Conservation (phyloP, 805 yeast species). For the Candida nonsorbophila region DNA sequence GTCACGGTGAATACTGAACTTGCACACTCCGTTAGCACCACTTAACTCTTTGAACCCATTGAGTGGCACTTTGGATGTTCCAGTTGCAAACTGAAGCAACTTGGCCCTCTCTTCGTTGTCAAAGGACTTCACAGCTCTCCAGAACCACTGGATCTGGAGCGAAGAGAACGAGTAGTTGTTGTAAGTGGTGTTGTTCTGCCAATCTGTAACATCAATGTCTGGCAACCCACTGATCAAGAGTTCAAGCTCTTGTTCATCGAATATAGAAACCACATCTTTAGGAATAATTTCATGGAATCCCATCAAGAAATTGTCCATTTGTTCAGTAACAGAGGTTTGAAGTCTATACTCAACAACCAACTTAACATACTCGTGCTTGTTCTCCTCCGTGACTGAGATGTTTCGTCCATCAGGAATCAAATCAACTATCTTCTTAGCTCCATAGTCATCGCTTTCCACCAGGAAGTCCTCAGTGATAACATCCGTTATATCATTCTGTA, state of each 20-base stretch:
- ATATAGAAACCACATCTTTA: conserved; percentile 73
- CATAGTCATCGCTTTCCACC: conserved; percentile 89
- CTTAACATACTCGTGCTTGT: conserved; percentile 84
- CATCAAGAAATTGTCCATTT: conserved; percentile 74
- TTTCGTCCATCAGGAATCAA: conserved; percentile 77
- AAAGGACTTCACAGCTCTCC: conserved; percentile 96
- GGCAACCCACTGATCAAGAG: conserved; percentile 91
- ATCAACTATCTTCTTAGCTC: conserved; percentile 81
- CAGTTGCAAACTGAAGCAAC: conserved; percentile 91
- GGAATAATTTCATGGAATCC: conserved; percentile 93
- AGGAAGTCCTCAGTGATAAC: conserved; percentile 92
- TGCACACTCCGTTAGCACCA: conserved; percentile 81
- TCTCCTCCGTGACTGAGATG: conserved; percentile 82
- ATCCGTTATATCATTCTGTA: conserved; percentile 94
- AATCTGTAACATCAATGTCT: conserved; percentile 91
- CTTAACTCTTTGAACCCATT: conserved; percentile 88
- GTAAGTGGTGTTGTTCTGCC: conserved; percentile 83
- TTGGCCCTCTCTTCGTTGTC: conserved; percentile 93
- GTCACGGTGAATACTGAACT: conserved; percentile 85
- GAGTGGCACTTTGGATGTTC: conserved; percentile 93
- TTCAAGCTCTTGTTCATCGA: conserved; percentile 95
- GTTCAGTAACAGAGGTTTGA: conserved; percentile 78
- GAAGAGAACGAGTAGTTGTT: conserved; percentile 79
- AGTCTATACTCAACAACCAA: conserved; percentile 83
- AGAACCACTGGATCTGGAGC: conserved; percentile 90